Base-by-base conservation (phyloP, 2,329 filamentous ascomycete species). In the Stenocarpella maydis region DNA sequence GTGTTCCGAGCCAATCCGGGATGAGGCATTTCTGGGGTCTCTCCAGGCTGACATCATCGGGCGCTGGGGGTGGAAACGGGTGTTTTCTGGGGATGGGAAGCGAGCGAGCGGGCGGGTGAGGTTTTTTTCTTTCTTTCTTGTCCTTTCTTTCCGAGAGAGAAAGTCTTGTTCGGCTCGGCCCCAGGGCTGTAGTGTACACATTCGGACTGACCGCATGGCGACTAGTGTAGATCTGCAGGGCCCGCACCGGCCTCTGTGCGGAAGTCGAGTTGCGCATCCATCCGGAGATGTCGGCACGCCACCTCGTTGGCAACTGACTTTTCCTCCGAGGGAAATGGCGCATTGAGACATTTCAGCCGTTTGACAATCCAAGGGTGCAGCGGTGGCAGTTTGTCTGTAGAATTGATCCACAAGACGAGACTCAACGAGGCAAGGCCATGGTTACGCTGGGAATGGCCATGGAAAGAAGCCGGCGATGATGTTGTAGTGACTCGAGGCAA, bases 41-140 rank as follows among this genome's bases (percentile, higher is more conserved):
- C 43, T 26, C 67, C 64, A 60, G 60, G 17, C 28, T 39, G 66
- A 70, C 69, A 67, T 70, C 69, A 70, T 70, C 49, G 37, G 64
- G 34, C 65, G 19, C 34, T 21, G 45, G 53, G 24, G 39, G 34
- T 61, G 52, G 34, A 65, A n/a, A 50, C 9, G 53, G 64, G 37
- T 26, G 45, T 68, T 53, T 65, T 66, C 67, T 67, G 67, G 69
- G 69, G 69, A 67, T 65, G 41, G 24, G 14, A 19, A 24, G 39
- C 45, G 55, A 60, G 39, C 19, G 50, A 60, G 49, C 24, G 50
- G 50, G 49, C 24, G 50, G 50, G 41, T 69, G 69, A 70, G 69
- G 65, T 68, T 70, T 70, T 69, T 52, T 10, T 12, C 9, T 12
- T 37, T 37, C 34, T 37, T 2, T 37, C 34, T 37, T 12, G n/a